Conservation (phyloP, 2,329 filamentous ascomycete species). For the Sporothrix brunneoviolacea region DNA sequence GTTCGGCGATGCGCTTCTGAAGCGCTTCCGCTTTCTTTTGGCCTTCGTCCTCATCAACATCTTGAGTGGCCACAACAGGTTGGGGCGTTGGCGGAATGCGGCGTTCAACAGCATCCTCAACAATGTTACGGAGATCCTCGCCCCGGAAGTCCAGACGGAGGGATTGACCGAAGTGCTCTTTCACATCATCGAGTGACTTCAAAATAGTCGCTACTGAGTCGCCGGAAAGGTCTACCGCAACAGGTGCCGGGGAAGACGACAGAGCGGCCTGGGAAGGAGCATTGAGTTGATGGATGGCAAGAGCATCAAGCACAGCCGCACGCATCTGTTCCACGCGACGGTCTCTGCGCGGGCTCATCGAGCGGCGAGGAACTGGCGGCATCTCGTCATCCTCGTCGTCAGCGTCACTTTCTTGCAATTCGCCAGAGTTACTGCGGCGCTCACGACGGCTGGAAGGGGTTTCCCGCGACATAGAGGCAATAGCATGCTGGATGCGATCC, state of each 20-base stretch:
- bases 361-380: conserved; percentile 53
- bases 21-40: conserved; percentile 51
- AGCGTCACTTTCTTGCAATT: conserved; percentile 75
- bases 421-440: conserved; percentile 62
- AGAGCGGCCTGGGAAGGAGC: neutral
- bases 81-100: conserved; percentile 47
- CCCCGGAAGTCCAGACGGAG: conserved; percentile 38
- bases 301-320: conserved; percentile 63
- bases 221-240: conserved; percentile 14
- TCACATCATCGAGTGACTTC: conserved; percentile 61
- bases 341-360: conserved; percentile 71
- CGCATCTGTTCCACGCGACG: conserved; percentile 78
- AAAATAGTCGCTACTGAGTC: conserved; percentile 48
- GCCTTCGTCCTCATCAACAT: conserved; percentile 40
- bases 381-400: conserved; percentile 83
- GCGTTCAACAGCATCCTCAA: conserved; percentile 56
- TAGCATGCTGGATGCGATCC: conserved; percentile 63
- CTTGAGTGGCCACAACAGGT: conserved; percentile 23
- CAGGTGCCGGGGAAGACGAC: neutral
- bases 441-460: conserved; percentile 51
- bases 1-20: conserved; percentile 50
- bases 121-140: conserved; percentile 53
- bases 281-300: conserved; percentile 49
- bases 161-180: conserved; percentile 43
- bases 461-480: conserved; percentile 48